Percentiles rank a stretch among this genome's conserved stretches.
These are phyloP conservation scores for Hymenochaete sp. DNA, from an alignment of 1,284 basidiomycete species.

Conservation along the genomic window DNA sequence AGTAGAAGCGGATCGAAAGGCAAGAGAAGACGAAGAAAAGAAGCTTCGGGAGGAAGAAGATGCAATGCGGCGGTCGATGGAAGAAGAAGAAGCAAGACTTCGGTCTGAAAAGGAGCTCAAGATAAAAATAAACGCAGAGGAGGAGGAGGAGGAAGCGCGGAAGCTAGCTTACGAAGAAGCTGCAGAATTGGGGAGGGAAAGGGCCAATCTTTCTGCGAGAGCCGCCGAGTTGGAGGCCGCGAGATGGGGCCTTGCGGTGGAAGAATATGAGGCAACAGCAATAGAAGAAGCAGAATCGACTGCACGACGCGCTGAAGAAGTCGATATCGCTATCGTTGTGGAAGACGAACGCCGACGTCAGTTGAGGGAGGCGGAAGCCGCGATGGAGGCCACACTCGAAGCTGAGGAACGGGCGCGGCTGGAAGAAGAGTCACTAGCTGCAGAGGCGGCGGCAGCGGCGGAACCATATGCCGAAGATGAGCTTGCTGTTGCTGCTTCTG, in stretches of 20 bases:
- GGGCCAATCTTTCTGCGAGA: too few species aligned
- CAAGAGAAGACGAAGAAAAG: not conserved
- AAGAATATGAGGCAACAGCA: too few species aligned
- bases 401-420: not conserved
- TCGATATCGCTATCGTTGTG: not conserved
- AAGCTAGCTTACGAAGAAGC: too few species aligned
- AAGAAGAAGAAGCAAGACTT: not conserved
- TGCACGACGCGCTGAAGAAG: not conserved
- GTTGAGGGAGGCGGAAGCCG: not conserved
- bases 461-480: slow-evolving; percentile 2
- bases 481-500: slow-evolving; percentile 2
- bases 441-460: not conserved
- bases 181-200: too few species aligned
- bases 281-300: too few species aligned
- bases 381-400: not conserved
- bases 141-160: too few species aligned
- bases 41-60: not conserved
- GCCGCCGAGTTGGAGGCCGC: too few species aligned
- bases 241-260: too few species aligned
- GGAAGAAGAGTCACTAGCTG: not conserved
- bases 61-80: too few species aligned
- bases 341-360: not conserved
- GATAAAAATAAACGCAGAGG: too few species aligned
- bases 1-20: not conserved
- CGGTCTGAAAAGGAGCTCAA: not conserved